phyloP scores from a whole-genome alignment of 2,329 filamentous ascomycete species.

The Calonectria crousiana region DNA sequence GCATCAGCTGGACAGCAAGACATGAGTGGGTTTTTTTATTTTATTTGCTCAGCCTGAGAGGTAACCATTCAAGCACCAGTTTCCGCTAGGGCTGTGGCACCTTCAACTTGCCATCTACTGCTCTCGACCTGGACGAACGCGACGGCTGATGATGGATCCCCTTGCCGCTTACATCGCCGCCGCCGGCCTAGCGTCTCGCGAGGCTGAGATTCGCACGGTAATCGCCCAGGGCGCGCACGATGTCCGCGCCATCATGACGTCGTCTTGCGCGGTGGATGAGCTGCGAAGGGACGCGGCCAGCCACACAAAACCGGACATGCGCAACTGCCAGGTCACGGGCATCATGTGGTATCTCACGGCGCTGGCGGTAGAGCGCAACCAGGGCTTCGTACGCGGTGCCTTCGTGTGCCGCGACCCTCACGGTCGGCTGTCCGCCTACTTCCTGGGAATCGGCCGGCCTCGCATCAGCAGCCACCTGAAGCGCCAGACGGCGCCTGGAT shows the following conservation, averaged over 20 bases:
- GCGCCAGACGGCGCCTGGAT: neutral
- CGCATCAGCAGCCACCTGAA: slow-evolving; percentile 5
- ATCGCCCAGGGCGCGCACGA: neutral
- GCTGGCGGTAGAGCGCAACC: neutral
- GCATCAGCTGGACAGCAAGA: neutral
- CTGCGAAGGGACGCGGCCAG: neutral
- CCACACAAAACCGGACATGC: neutral
- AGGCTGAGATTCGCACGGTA: neutral
- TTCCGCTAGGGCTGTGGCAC: neutral
- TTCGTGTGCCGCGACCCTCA: neutral
- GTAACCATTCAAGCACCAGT: neutral
- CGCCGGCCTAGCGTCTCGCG: neutral
- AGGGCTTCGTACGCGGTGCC: neutral
- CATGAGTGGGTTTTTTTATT: neutral
- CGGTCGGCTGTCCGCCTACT: neutral
- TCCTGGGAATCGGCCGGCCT: neutral
- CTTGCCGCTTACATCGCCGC: neutral
- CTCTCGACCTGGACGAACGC: neutral
- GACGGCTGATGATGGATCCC: neutral
- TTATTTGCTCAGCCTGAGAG: neutral
- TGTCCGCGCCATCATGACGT: neutral
- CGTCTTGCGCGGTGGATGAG: neutral
- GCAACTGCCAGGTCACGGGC: neutral
- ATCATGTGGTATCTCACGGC: neutral
- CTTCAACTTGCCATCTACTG: neutral